Evolutionary conservation across 768 basidiomycete genomes (phyloP).

Genomic region (Pulveroboletus sp.): DNA sequence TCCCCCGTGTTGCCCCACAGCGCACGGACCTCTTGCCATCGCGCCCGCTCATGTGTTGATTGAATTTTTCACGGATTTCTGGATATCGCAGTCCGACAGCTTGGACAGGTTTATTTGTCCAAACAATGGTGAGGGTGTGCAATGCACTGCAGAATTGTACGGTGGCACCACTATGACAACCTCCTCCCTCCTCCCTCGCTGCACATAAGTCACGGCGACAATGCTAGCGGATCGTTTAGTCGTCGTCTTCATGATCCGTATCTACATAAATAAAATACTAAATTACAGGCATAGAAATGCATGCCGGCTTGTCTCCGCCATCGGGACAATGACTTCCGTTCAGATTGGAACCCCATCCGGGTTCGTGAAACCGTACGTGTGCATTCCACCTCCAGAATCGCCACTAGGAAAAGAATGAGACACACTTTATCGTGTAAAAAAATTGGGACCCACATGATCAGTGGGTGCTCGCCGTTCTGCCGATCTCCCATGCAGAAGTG

Average conservation of each 20-base stretch:
- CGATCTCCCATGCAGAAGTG: slow-evolving; percentile 58
- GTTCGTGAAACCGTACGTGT: slow-evolving; percentile 39
- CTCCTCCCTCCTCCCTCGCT: no score
- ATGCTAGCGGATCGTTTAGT: no score
- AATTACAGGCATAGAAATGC: slow-evolving; percentile 9
- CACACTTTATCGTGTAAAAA: slow-evolving; percentile 9
- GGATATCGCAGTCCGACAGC: slow-evolving; percentile 9
- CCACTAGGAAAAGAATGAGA: slow-evolving; percentile 36
- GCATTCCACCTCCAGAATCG: slow-evolving; percentile 46
- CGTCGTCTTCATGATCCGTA: no score
- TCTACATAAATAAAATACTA: background rate
- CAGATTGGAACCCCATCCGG: slow-evolving; percentile 18
- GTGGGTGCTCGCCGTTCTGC: slow-evolving; percentile 46
- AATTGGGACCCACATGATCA: slow-evolving; percentile 54
- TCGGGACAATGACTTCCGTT: background rate
- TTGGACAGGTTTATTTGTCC: slow-evolving; percentile 29
- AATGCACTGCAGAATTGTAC: background rate
- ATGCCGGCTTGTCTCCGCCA: background rate
- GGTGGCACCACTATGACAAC: background rate
- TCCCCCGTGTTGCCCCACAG: slow-evolving; percentile 28
- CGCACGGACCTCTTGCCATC: slow-evolving; percentile 34
- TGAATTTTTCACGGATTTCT: slow-evolving; percentile 12
- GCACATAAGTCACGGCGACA: no score
- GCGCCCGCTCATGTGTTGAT: slow-evolving; percentile 23
- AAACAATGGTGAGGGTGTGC: slow-evolving; percentile 19